phyloP scores from a whole-genome alignment of 192 early-diverging fungal species.

The Coemansia sp. region DNA sequence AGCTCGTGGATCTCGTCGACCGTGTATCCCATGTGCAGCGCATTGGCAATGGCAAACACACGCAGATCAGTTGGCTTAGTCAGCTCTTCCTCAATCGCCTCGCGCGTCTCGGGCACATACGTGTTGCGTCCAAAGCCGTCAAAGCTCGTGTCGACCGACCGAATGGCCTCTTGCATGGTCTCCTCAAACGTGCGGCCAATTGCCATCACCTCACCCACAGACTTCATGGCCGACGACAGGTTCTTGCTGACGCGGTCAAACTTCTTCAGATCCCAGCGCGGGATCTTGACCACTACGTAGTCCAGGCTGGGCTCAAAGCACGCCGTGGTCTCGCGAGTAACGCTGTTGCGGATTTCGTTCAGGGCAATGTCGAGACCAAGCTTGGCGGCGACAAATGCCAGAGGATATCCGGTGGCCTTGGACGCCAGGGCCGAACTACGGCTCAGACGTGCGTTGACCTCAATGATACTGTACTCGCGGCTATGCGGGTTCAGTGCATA shows the following conservation, averaged over 20 bases:
- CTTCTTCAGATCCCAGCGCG: conserved; percentile 94
- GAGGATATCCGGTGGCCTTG: conserved; percentile 97
- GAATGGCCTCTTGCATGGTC: conserved; percentile 95
- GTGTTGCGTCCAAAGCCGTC: conserved; percentile 78
- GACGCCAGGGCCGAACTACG: conserved; percentile 91
- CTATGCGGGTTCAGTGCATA: conserved; percentile 94
- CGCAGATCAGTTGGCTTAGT: conserved; percentile 89
- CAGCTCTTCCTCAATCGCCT: conserved; percentile 86
- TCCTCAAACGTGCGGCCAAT: conserved; percentile 98
- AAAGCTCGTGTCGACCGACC: conserved; percentile 84
- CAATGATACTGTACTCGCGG: conserved; percentile 97
- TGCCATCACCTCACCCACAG: conserved; percentile 97
- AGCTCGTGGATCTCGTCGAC: conserved; percentile 90
- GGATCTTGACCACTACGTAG: conserved; percentile 85
- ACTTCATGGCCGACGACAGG: conserved; percentile 93
- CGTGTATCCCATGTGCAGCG: conserved; percentile 87
- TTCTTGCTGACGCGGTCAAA: conserved; percentile 90
- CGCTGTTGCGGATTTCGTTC: conserved; percentile 90
- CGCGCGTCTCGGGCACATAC: conserved; percentile 57
- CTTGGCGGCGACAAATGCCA: conserved; percentile 98
- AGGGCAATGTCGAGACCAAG: conserved; percentile 90
- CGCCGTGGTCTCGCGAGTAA: conserved; percentile 93
- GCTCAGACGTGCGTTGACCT: conserved; percentile 96
- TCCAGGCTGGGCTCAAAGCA: conserved; percentile 98
- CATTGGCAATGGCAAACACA: conserved; percentile 95